Conservation (phyloP, 202 grass and related monocot genomes). For the Schoenoplectus triqueter region DNA sequence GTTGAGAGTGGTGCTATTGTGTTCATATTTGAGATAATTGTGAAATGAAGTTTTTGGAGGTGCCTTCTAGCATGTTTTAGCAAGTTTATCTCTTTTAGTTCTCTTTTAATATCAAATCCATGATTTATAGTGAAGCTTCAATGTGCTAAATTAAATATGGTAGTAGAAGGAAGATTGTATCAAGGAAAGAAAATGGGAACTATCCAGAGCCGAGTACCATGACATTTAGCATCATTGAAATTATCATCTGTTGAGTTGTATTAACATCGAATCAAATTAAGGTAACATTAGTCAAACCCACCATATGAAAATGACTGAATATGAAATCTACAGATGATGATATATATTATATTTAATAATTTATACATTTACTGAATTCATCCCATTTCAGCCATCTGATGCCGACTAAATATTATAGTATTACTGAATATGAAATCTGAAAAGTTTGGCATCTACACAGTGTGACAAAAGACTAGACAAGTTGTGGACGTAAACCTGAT, state of each 20-base stretch:
- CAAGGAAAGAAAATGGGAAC: not conserved
- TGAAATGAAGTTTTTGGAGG: slow-evolving; percentile 24
- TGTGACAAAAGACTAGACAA: slow-evolving; percentile 12
- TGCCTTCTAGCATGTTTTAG: not conserved
- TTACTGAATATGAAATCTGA: no score
- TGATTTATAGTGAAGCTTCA: slow-evolving; percentile 49
- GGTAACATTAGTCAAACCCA: not conserved
- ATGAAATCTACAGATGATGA: not conserved
- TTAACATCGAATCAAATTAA: not conserved
- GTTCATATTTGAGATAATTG: not conserved
- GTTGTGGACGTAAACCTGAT: not conserved
- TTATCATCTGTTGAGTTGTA: not conserved
- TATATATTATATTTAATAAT: not conserved
- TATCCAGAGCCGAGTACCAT: not conserved
- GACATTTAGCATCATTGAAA: not conserved
- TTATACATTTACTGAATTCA: not conserved
- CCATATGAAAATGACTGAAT: not conserved
- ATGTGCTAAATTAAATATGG: slow-evolving; percentile 47
- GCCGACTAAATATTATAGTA: not conserved
- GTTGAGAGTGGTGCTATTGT: not conserved
- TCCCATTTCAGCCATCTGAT: not conserved
- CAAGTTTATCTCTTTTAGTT: not conserved
- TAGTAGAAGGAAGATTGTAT: not conserved
- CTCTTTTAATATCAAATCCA: not conserved
- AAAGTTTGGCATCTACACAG: not conserved